phyloP scores from a whole-genome alignment of 139 green algal species.

The Trebouxia sp. region DNA sequence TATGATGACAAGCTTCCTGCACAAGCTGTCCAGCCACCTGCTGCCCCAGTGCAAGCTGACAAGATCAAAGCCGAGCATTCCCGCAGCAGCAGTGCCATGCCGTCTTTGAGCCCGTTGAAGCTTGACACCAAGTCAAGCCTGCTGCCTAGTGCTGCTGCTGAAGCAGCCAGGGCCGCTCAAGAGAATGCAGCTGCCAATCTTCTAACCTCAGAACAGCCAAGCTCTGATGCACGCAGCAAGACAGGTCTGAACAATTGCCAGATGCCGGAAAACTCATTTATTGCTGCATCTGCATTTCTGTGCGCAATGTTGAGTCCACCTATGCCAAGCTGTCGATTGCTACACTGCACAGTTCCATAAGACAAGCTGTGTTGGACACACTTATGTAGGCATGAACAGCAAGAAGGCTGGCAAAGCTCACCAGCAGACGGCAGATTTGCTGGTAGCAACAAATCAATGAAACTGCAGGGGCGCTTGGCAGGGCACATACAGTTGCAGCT shows the following conservation, averaged over 20 bases:
- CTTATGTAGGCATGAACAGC: no score
- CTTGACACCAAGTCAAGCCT: constrained; percentile 21
- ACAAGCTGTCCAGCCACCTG: not conserved
- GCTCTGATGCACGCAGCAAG: not conserved
- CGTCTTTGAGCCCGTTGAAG: not conserved
- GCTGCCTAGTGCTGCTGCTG: constrained; percentile 2
- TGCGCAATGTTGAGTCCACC: no score
- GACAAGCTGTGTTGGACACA: no score
- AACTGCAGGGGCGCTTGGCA: not conserved
- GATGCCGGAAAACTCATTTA: no score
- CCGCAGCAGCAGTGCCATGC: constrained; percentile 12
- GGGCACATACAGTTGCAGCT: constrained; percentile 12
- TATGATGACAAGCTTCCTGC: not conserved
- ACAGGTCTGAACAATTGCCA: not conserved
- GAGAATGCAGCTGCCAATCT: not conserved
- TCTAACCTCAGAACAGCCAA: not conserved
- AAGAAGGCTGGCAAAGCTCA: no score
- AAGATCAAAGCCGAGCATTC: constrained; percentile 16
- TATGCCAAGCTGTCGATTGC: no score
- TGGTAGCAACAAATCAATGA: not conserved
- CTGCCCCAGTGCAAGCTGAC: not conserved
- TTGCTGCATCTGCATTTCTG: no score
- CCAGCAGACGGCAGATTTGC: not conserved
- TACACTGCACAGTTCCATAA: no score
- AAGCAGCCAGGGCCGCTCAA: not conserved